Base-by-base conservation (phyloP, 2,329 filamentous ascomycete genomes). In the Colletotrichum tropicicola region DNA sequence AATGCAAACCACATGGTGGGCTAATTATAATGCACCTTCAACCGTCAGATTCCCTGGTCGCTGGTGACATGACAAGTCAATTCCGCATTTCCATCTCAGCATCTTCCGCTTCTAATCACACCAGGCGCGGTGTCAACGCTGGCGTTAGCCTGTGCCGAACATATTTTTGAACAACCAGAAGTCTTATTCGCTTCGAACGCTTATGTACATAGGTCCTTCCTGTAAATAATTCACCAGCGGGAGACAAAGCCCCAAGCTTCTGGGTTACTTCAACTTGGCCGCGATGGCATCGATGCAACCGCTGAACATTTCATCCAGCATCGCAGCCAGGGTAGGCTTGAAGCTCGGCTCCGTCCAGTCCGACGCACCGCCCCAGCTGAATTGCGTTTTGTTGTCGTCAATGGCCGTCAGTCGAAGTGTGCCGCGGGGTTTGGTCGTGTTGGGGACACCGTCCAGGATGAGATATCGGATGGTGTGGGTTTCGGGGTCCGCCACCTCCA, bases 341-440 rank as follows among this genome's bases (percentile, higher is more conserved):
- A 48, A 61, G 25, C 17, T 35, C 30, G 51, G 43, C 8, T 61
- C 43, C n/a, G 51, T 61, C 43, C 59, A 56, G 4, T 56, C 58
- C 12, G 51, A 56, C 7, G 25, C 30, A 5, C 58, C 43, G 13
- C 51, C 27, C 59, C 59, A 49, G 44, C 51, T 35, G 30, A 56
- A 57, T 13, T 19, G 25, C 15, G 32, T 61, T 23, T 47, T 56
- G 43, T 35, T 21, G 10, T 45, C 53, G 15, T 37, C 28, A 28
- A 57, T 9, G 15, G 39, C 27, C 12, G 28, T 57, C 21, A 57
- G 27, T 6, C 13, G 53, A 13, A 57, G 12, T 8, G 53, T 57
- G 19, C 41, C 53, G 28, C 53, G 43, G 21, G 41, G 41, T 13
- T 57, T 57, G 9, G 53, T 57, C 10, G 53, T 57, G 19, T 57